A percentile compares a stretch with the other conserved stretches of the same genome.
phyloP scores from a whole-genome alignment of 2,329 filamentous ascomycete species.

The Pseudopithomyces maydicus region DNA sequence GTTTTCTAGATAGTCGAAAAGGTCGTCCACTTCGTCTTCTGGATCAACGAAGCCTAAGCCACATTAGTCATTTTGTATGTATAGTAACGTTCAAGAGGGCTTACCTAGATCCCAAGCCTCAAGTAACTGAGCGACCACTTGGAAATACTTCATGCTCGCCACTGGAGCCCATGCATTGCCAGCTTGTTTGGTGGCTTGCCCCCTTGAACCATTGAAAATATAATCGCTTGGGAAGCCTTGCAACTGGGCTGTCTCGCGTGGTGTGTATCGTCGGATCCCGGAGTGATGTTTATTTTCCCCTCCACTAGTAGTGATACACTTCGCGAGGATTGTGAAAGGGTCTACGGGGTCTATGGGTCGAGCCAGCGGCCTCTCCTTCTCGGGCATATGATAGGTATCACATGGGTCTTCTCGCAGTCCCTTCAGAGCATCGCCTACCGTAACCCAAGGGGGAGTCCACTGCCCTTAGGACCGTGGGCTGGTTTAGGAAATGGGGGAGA shows the following conservation, averaged over 20 bases:
- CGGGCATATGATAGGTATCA: constrained; percentile 23
- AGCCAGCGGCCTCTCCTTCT: constrained; percentile 3
- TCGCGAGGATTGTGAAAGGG: constrained; percentile 8
- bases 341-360: constrained; percentile 8
- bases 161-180: constrained; percentile 31
- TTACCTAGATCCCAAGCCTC: constrained; percentile 32
- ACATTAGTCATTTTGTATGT: background rate
- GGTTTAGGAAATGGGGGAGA: constrained; percentile 35
- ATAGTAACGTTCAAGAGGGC: too few relatives aligned
- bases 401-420: constrained; percentile 1
- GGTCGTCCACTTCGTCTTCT: constrained; percentile 28
- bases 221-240: constrained; percentile 21
- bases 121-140: constrained; percentile 9
- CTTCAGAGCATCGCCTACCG: constrained; percentile 27
- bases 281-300: constrained; percentile 21
- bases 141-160: constrained; percentile 16
- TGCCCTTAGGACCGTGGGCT: constrained; percentile 24
- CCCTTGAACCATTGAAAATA: constrained; percentile 15
- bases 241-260: constrained; percentile 22
- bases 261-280: constrained; percentile 21
- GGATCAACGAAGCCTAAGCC: constrained; percentile 28
- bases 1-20: constrained; percentile 11
- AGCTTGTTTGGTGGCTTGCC: constrained; percentile 19
- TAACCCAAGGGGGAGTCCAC: constrained; percentile 23
- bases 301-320: constrained; percentile 23